These are phyloP conservation scores for Kickxella alabastrina DNA, from an alignment of 192 early-diverging fungal genomes.

Conservation along the genomic window DNA sequence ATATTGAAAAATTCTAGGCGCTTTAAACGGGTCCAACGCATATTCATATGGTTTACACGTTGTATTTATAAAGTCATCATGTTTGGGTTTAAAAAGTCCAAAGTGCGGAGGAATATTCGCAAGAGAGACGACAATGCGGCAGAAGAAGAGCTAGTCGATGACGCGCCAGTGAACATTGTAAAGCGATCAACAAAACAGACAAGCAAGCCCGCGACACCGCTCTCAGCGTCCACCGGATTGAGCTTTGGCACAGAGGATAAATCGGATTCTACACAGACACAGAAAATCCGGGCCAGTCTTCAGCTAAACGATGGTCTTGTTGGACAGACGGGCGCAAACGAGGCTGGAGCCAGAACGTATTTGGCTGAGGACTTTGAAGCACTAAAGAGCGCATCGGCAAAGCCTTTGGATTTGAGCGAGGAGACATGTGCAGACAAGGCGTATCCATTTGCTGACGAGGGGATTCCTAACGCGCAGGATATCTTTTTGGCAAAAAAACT, in stretches of 20 bases:
- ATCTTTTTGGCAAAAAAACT: slow-evolving; percentile 44
- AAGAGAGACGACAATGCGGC: slow-evolving; percentile 14
- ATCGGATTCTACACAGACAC: neutral
- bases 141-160: slow-evolving; percentile 4
- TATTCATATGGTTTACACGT: no score
- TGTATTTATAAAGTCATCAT: no score
- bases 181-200: slow-evolving; percentile 14
- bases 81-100: slow-evolving; percentile 43
- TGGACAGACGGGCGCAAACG: neutral
- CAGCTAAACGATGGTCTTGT: no score
- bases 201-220: slow-evolving; percentile 1
- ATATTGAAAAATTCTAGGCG: no score
- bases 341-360: slow-evolving; percentile 9
- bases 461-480: slow-evolving; percentile 37
- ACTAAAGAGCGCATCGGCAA: slow-evolving; percentile 10
- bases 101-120: slow-evolving; percentile 37
- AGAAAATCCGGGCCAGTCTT: neutral
- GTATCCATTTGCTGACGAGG: slow-evolving; percentile 38
- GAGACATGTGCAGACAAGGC: neutral
- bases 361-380: slow-evolving; percentile 7
- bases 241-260: slow-evolving; percentile 11
- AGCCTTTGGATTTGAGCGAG: neutral
- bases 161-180: slow-evolving; percentile 20
- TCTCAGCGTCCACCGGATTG: slow-evolving; percentile 1
- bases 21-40: no score